A percentile compares a stretch with the other conserved stretches of the same genome.
These are phyloP conservation scores for Nannochloris sp. DNA, from an alignment of 139 green algal genomes.

Conservation along the genomic window DNA sequence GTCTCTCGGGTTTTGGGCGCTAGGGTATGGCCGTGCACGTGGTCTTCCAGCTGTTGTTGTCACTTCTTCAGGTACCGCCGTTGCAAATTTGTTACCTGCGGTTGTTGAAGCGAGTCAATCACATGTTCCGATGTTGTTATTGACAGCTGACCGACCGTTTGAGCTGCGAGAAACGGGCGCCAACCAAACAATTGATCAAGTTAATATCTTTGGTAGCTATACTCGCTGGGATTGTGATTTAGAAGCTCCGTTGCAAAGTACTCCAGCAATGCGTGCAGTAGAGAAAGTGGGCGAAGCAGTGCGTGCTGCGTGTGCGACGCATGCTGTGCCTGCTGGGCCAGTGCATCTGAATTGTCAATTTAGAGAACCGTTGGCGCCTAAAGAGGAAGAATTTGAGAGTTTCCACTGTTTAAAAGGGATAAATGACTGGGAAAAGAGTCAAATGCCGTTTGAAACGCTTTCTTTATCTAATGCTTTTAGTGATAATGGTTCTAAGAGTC, in stretches of 20 bases:
- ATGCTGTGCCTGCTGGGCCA: constrained; percentile 46
- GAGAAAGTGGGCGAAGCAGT: constrained; percentile 59
- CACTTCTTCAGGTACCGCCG: constrained; percentile 84
- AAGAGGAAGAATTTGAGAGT: constrained; percentile 14
- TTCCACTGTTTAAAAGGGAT: constrained; percentile 44
- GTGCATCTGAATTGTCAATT: constrained; percentile 96
- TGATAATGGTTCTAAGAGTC: too few relatives aligned
- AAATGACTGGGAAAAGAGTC: constrained; percentile 58
- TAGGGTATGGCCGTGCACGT: constrained; percentile 65
- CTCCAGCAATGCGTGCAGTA: constrained; percentile 44
- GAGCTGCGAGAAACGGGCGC: constrained; percentile 87
- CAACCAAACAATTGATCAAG: constrained; percentile 96
- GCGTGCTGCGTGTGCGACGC: constrained; percentile 47
- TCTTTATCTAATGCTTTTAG: too few relatives aligned
- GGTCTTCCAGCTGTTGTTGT: constrained; percentile 53
- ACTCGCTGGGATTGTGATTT: constrained; percentile 73
- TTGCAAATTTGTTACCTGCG: constrained; percentile 94
- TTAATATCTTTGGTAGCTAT: constrained; percentile 91
- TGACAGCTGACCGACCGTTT: constrained; percentile 86
- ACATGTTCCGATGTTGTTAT: constrained; percentile 79
- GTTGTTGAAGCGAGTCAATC: constrained; percentile 81
- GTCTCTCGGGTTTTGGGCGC: constrained; percentile 90
- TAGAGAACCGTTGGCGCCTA: constrained; percentile 74
- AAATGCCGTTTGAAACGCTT: too few relatives aligned
- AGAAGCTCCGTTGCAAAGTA: constrained; percentile 40